Base-by-base conservation (phyloP, 345 rosid species). In the Bretschneidera sinensis region DNA sequence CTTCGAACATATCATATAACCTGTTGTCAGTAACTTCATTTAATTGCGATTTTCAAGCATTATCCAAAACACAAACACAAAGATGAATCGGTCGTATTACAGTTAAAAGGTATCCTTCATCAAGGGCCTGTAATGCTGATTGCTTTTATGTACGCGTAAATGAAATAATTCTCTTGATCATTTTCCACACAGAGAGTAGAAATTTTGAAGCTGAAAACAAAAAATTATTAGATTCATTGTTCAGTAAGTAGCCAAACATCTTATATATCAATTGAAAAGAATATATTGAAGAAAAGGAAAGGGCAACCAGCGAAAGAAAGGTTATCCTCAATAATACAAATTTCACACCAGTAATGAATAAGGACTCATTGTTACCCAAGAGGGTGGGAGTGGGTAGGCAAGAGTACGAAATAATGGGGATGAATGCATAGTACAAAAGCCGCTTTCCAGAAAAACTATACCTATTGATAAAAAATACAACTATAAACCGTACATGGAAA, bases 301-400 rank as follows among this genome's bases (percentile, higher is more conserved):
- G 0, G 25, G 55, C 18, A 25, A 31, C 28, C 54, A 10, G 24
- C n/a, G n/a, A n/a, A n/a, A 48, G 60, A 17, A 13, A 47, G 60
- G 51, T 20, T 22, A 51, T 54, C 54, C 59, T 54, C 24, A 6
- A 61, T 63, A 68, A 49, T 59, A 67, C 73, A 70, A 60, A 68
- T 71, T 64, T 56, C 66, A 78, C 76, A 60, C 35, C 61, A 60
- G 58, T 52, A 14, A 21, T 20, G 39, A 24, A 50, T 25, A 39
- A 18, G 45, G 13, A 64, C 54, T 56, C 49, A n/a, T 20, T 1
- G n/a, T n/a, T 18, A 33, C 20, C 62, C 48, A 22, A 65, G 45
- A 5, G 45, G 15, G 15, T 5, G n/a, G 45, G 45, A 39, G 11
- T 13, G 1, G 45, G 45, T 39, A 39, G 1, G 33, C 3, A 28